These are phyloP conservation scores for Salix caprea DNA, from an alignment of 345 rosid species.

Conservation along the genomic window DNA sequence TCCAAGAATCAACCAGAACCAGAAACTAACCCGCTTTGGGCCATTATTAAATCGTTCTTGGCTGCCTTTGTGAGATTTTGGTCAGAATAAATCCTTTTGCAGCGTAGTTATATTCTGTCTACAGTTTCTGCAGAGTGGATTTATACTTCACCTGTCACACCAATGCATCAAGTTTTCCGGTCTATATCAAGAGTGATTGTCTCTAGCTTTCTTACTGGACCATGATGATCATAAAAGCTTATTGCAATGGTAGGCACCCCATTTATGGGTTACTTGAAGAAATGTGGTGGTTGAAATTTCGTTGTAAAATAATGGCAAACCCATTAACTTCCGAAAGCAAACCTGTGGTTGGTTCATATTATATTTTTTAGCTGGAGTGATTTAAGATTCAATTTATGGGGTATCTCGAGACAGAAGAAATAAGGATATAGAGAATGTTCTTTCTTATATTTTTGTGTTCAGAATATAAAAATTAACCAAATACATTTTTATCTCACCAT, in stretches of 20 bases:
- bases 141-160: neutral
- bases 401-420: too few relatives aligned
- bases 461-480: too few relatives aligned
- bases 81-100: slow-evolving; percentile 42
- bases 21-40: slow-evolving; percentile 49
- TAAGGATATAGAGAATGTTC: too few relatives aligned
- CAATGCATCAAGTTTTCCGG: neutral
- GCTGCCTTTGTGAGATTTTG: slow-evolving; percentile 68
- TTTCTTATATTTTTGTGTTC: too few relatives aligned
- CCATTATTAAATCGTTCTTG: slow-evolving; percentile 48
- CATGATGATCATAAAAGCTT: neutral
- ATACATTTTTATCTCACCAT: too few relatives aligned
- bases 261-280: neutral
- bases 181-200: neutral
- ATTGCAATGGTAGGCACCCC: neutral
- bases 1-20: slow-evolving; percentile 25
- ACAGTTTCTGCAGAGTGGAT: neutral
- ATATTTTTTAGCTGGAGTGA: too few relatives aligned
- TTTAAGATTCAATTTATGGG: too few relatives aligned
- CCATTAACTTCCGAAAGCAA: neutral
- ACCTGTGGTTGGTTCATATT: too few relatives aligned
- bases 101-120: neutral
- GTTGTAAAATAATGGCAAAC: neutral
- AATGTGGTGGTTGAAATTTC: neutral
- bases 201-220: neutral